Evolutionary conservation across 1,284 basidiomycete genomes (phyloP).

Genomic region (Xerocomus amazonicus): DNA sequence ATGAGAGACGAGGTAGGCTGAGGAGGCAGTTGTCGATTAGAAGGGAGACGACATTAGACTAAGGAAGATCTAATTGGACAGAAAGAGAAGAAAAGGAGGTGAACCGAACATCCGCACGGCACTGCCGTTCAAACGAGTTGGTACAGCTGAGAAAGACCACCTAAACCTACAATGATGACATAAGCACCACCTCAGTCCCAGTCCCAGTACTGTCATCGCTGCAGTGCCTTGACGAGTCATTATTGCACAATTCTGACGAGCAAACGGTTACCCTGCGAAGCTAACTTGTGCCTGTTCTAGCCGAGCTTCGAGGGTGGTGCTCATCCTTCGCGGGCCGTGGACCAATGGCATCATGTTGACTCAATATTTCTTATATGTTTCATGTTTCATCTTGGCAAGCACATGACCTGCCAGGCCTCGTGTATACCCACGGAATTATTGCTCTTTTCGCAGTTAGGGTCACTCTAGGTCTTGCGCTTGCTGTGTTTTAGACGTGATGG

Average conservation of each 20-base stretch:
- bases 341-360: not conserved
- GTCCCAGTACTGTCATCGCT: constrained; percentile 3
- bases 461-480: not conserved
- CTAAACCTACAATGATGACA: constrained; percentile 15
- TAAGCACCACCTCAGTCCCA: constrained; percentile 24
- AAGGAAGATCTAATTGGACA: constrained; percentile 23
- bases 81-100: constrained; percentile 34
- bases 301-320: not conserved
- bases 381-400: constrained; percentile 1
- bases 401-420: not conserved
- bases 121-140: constrained; percentile 11
- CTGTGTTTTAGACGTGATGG: not conserved
- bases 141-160: constrained; percentile 18
- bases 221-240: constrained; percentile 5
- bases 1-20: constrained; percentile 4
- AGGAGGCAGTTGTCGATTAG: constrained; percentile 20
- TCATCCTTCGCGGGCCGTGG: too few species aligned
- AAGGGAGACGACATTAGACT: constrained; percentile 28
- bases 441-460: constrained; percentile 2
- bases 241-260: constrained; percentile 4
- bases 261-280: not conserved
- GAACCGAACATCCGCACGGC: constrained; percentile 19
- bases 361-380: not conserved
- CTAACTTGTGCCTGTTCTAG: not conserved
- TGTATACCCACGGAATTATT: not conserved